Base-by-base conservation (phyloP, 805 yeast species). In the Wickerhamiella australiensis region DNA sequence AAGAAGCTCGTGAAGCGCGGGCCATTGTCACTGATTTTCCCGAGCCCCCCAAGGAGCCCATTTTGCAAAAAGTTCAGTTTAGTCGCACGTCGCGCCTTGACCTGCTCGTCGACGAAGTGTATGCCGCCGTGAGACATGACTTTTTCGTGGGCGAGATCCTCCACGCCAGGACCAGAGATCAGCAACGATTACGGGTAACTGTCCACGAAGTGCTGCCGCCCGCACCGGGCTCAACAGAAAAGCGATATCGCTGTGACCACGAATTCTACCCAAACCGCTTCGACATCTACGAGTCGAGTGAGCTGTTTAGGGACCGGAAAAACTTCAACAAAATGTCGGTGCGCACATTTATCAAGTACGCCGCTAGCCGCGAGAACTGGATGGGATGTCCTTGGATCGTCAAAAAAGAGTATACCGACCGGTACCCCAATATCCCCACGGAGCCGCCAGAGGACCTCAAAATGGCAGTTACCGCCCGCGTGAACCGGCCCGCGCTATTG, bases 321-420 rank as follows among this genome's bases (percentile, higher is more conserved):
- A 74, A 82, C 49, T 88, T 87, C 68, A 88, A 96, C 8, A 92
- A 90, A 64, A 82, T 88, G 77, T 74, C 83, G 49, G 82, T 92
- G 33, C 83, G 88, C 63, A 81, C 95, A n/a, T 80, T 92, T 62
- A 73, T 88, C 61, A 84, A 88, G 65, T 73, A 84, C 62, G 75
- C 85, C 42, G 74, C 85, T 61, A 72, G 82, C 6, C 77, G 95
- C 50, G 84, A 88, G 1, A 74, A 81, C 49, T 85, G 83, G 71
- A 71, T 80, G 40, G 96, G 97, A 2, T 90, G 96, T 2, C 97
- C 97, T 2, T 92, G 97, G 97, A 79, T 90, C 18, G 92, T 92
- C 13, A 83, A 81, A 61, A 78, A 77, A 22, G 79, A 80, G 56
- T 85, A 77, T 63, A 92, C 92, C 0, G 71, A 70, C 50, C 73